Conservation (phyloP, 1,284 basidiomycete species). For the Ustilago cynodontis region DNA sequence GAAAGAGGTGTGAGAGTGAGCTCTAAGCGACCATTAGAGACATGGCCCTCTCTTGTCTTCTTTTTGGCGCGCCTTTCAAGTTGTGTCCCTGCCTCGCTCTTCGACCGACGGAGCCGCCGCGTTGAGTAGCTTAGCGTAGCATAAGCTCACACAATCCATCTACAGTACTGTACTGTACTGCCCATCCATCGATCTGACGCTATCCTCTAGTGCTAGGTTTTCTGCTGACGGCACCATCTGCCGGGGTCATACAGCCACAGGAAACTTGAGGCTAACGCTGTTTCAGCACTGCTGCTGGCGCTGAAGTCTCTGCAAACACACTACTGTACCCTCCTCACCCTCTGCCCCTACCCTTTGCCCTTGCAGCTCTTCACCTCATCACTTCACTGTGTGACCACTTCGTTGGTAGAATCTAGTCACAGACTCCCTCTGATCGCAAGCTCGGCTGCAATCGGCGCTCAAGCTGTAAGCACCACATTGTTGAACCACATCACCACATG, state of each 20-base stretch:
- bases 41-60: neutral
- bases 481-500: neutral
- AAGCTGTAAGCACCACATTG: neutral
- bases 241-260: too few relatives aligned
- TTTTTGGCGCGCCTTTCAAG: conserved; percentile 13
- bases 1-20: neutral
- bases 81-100: neutral
- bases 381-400: neutral
- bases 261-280: neutral
- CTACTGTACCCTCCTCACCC: neutral
- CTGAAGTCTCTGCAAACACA: neutral
- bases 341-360: conserved; percentile 11
- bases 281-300: neutral
- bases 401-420: conserved; percentile 1
- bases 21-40: conserved; percentile 16
- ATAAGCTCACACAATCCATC: neutral
- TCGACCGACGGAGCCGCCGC: conserved; percentile 14
- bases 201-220: neutral
- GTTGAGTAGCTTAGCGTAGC: neutral
- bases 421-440: neutral
- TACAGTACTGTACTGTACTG: too few relatives aligned
- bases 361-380: too few relatives aligned
- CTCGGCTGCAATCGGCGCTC: neutral
- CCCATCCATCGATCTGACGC: neutral
- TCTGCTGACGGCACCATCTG: neutral